These are phyloP conservation scores for Capsella rubella DNA, from an alignment of 441 rosid genomes.

Conservation along the genomic window DNA sequence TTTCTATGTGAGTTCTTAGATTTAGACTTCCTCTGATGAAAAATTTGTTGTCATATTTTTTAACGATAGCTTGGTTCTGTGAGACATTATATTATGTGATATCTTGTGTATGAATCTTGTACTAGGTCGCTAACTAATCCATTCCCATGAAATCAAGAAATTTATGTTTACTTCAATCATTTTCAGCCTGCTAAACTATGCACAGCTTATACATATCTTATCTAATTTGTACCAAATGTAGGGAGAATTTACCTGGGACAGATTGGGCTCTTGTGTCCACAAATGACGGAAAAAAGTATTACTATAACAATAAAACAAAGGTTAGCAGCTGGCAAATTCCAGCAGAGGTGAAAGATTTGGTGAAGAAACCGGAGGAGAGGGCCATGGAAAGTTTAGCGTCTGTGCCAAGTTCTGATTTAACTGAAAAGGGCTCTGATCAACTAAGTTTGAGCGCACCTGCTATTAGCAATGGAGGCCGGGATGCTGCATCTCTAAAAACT, in stretches of 20 bases:
- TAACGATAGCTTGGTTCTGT: conserved; percentile 17
- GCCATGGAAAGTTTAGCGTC: conserved; percentile 56
- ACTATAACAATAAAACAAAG: conserved; percentile 93
- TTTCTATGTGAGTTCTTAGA: conserved; percentile 77
- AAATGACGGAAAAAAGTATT: conserved; percentile 90
- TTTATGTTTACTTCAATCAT: conserved; percentile 3
- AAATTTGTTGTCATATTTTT: conserved; percentile 9
- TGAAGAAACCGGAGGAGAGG: conserved; percentile 68
- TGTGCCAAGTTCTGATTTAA: conserved; percentile 50
- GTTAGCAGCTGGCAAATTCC: conserved; percentile 99
- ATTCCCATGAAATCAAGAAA: conserved; percentile 13
- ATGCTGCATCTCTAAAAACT: conserved; percentile 69
- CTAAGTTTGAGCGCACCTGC: conserved; percentile 82
- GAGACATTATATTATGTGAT: conserved; percentile 6
- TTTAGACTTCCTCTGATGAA: conserved; percentile 15
- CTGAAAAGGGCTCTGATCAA: conserved; percentile 68
- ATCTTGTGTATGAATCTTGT: conserved; percentile 19
- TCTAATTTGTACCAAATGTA: conserved; percentile 41
- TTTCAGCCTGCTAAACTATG: conserved; percentile 15
- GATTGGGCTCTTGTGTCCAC: conserved; percentile 93
- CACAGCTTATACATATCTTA: conserved; percentile 3
- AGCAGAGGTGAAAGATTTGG: conserved; percentile 74
- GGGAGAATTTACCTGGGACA: conserved; percentile 87
- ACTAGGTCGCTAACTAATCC: conserved; percentile 21
- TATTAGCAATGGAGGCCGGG: conserved; percentile 86